Evolutionary conservation across 192 early-diverging fungal genomes (phyloP).

Genomic region (Podila clonocystis): DNA sequence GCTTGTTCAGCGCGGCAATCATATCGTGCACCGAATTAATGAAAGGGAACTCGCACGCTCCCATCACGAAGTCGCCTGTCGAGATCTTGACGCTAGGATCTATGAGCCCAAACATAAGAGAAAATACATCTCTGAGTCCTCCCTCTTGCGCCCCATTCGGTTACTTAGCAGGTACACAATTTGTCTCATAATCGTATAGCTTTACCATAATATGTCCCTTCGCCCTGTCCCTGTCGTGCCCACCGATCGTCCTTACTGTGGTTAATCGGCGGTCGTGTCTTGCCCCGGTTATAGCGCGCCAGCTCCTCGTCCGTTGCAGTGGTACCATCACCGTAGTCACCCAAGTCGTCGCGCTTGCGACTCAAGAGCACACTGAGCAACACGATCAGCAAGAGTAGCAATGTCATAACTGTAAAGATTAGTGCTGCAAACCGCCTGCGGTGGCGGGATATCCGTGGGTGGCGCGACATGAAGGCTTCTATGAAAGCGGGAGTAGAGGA

Average conservation of each 20-base stretch:
- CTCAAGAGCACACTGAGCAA: constrained; percentile 17
- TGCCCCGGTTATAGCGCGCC: constrained; percentile 18
- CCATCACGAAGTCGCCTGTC: constrained; percentile 13
- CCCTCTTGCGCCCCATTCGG: constrained; percentile 7
- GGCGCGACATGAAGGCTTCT: constrained; percentile 22
- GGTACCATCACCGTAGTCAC: constrained; percentile 8
- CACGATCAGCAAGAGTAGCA: constrained; percentile 12
- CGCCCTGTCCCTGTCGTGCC: constrained; percentile 45
- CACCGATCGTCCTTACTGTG: constrained; percentile 26
- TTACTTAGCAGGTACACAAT: too few species aligned
- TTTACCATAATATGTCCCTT: constrained; percentile 63
- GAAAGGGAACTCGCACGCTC: constrained; percentile 34
- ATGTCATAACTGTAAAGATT: not conserved
- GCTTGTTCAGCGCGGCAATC: constrained; percentile 50
- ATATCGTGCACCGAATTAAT: constrained; percentile 28
- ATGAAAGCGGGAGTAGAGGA: constrained; percentile 11
- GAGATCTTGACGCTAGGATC: constrained; percentile 13
- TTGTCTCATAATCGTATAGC: not conserved
- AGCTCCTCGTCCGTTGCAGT: constrained; percentile 16
- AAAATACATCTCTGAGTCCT: not conserved
- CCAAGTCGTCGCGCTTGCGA: constrained; percentile 3
- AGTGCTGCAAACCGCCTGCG: constrained; percentile 33
- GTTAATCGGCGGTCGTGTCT: constrained; percentile 25
- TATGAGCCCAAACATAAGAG: constrained; percentile 30
- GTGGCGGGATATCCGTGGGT: constrained; percentile 28